These are phyloP conservation scores for Daldinia bambusicola DNA, from an alignment of 495 filamentous ascomycete species.

Conservation along the genomic window DNA sequence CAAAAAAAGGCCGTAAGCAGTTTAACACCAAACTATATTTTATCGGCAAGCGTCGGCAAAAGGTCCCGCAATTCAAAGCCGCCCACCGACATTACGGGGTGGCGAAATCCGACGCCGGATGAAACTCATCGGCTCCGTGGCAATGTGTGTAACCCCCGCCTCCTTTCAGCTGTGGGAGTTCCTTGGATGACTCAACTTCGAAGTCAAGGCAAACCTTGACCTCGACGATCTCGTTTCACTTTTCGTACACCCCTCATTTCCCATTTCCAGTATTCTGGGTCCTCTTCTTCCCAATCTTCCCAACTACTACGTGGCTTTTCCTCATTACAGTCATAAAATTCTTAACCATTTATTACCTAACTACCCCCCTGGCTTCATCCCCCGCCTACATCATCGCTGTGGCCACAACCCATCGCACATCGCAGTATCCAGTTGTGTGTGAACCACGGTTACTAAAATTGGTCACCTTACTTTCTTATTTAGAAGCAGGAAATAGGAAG, in stretches of 20 bases:
- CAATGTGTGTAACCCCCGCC: constrained; percentile 16
- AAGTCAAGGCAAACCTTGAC: neutral
- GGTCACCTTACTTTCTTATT: neutral
- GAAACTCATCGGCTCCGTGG: constrained; percentile 28
- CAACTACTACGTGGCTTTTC: no score
- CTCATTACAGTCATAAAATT: no score
- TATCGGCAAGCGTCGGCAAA: constrained; percentile 25
- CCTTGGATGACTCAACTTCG: constrained; percentile 7
- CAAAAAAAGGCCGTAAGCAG: neutral
- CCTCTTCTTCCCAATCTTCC: constrained; percentile 24
- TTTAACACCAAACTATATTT: neutral
- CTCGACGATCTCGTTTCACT: constrained; percentile 25
- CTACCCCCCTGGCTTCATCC: constrained; percentile 11
- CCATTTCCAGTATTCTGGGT: neutral
- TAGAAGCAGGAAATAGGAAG: neutral
- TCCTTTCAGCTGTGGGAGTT: neutral
- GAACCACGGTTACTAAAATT: neutral
- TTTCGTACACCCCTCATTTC: constrained; percentile 8
- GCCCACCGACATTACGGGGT: constrained; percentile 24
- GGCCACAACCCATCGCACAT: constrained; percentile 5
- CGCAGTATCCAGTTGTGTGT: neutral
- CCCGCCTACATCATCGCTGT: constrained; percentile 7
- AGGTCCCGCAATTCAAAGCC: neutral
- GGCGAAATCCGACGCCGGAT: constrained; percentile 34
- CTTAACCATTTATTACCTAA: constrained; percentile 4